A percentile compares a stretch with the other conserved stretches of the same genome.
These are phyloP conservation scores for Aspergillus sergii DNA, from an alignment of 2,329 filamentous ascomycete genomes.

Conservation along the genomic window DNA sequence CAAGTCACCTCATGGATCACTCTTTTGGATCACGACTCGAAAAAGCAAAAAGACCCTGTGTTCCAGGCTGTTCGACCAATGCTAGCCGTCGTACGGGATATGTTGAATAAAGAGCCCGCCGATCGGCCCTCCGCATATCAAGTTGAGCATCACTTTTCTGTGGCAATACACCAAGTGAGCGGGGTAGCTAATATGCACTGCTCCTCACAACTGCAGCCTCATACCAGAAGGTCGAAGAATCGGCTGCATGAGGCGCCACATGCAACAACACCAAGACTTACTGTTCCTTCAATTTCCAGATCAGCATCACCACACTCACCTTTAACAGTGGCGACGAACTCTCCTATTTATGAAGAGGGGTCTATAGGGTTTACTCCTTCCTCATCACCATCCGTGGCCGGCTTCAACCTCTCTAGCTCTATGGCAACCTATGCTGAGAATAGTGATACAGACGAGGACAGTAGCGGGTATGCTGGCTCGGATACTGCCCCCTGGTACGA, in stretches of 20 bases:
- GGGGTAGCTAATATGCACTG: constrained; percentile 17
- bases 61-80: constrained; percentile 44
- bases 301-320: background rate
- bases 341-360: background rate
- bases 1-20: constrained; percentile 61
- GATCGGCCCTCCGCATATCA: constrained; percentile 34
- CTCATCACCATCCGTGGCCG: constrained; percentile 11
- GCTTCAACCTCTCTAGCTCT: constrained; percentile 14
- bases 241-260: background rate
- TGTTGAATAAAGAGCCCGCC: constrained; percentile 38
- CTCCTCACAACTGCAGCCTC: constrained; percentile 16
- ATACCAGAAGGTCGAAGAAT: constrained; percentile 7
- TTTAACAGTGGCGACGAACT: background rate
- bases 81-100: constrained; percentile 40
- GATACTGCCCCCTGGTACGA: constrained; percentile 17
- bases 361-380: constrained; percentile 4
- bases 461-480: constrained; percentile 9
- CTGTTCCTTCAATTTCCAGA: background rate
- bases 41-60: constrained; percentile 42
- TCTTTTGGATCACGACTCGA: constrained; percentile 51
- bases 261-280: background rate
- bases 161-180: constrained; percentile 14
- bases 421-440: constrained; percentile 6
- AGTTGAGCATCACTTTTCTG: constrained; percentile 29
- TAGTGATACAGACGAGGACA: constrained; percentile 22